These are phyloP conservation scores for Neurospora tetraspora DNA, from an alignment of 495 filamentous ascomycete species.

Conservation along the genomic window DNA sequence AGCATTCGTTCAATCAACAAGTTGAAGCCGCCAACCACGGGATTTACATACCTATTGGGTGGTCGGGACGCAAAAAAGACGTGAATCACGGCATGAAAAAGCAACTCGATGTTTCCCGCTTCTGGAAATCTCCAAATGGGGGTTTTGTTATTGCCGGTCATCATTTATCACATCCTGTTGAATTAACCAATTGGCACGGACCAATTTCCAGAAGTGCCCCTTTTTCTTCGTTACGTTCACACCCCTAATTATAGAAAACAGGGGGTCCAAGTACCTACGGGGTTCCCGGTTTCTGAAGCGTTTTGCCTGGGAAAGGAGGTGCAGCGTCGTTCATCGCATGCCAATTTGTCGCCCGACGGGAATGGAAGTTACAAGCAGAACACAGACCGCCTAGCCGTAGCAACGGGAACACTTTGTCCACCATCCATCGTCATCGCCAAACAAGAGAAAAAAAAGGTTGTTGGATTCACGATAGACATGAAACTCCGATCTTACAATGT, in stretches of 20 bases:
- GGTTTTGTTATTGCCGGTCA: not conserved
- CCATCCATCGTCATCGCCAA: not conserved
- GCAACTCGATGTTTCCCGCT: not conserved
- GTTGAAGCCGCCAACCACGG: not conserved
- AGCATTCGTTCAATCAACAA: not conserved
- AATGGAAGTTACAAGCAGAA: not conserved
- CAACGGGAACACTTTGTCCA: not conserved
- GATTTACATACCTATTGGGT: not conserved
- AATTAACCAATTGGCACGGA: not conserved
- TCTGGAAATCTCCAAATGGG: not conserved
- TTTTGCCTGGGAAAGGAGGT: not conserved
- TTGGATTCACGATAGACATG: not conserved
- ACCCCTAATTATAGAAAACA: not conserved
- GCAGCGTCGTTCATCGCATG: not conserved
- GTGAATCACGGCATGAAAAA: not conserved
- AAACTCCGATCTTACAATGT: not conserved
- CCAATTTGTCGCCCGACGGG: not conserved
- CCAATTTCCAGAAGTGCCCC: not conserved
- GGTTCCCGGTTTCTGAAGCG: not conserved
- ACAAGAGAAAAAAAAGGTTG: not conserved
- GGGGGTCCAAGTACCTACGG: not conserved
- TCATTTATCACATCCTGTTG: not conserved
- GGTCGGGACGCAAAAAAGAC: not conserved
- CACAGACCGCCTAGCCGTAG: not conserved
- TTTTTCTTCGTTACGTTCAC: not conserved